These are phyloP conservation scores for Apiotrichum siamense DNA, from an alignment of 1,284 basidiomycete genomes.

Conservation along the genomic window DNA sequence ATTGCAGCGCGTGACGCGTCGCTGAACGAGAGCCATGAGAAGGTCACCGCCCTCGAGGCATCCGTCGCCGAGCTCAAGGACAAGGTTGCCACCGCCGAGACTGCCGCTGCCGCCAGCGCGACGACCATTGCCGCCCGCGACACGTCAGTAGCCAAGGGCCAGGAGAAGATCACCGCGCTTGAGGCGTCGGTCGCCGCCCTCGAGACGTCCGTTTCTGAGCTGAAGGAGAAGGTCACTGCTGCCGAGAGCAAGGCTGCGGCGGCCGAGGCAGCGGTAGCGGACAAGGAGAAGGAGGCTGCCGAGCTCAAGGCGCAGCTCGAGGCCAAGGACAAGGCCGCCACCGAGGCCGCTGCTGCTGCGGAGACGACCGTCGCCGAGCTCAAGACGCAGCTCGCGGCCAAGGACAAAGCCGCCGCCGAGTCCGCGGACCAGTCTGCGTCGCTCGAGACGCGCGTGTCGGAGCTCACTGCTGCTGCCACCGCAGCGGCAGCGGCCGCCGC, in stretches of 20 bases:
- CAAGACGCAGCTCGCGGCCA: neutral
- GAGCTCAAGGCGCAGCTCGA: neutral
- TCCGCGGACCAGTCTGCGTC: neutral
- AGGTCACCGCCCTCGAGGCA: neutral
- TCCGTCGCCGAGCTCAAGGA: neutral
- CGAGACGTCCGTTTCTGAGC: neutral
- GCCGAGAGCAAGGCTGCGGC: no score
- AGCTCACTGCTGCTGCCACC: neutral
- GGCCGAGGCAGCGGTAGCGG: neutral
- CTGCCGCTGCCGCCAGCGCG: neutral
- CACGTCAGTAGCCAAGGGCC: no score
- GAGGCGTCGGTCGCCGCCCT: neutral
- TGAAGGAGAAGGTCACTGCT: conserved; percentile 13
- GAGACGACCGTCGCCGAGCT: no score
- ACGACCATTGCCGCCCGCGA: neutral
- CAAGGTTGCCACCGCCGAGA: neutral
- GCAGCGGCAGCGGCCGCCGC: neutral
- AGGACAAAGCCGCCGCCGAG: neutral
- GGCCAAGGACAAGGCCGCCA: neutral
- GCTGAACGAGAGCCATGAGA: neutral
- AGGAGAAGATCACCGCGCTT: neutral
- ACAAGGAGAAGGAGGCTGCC: neutral
- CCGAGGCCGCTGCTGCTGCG: neutral
- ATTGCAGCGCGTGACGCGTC: neutral
- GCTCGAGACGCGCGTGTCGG: neutral